Evolutionary conservation across 768 basidiomycete species (phyloP).

Genomic region (Sporobolomyces phaffii): DNA sequence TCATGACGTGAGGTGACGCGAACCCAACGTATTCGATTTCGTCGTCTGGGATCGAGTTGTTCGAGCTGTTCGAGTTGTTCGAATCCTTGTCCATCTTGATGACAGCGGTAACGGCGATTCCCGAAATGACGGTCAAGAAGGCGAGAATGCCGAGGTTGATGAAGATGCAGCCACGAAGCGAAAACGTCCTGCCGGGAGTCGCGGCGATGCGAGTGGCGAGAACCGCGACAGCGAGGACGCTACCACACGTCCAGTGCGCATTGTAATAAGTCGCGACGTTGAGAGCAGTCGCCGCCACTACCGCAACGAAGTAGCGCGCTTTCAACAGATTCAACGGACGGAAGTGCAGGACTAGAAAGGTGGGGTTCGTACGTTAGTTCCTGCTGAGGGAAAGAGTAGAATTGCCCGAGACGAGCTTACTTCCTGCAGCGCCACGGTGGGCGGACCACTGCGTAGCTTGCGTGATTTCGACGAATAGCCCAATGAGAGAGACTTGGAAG

Average conservation of each 20-base stretch:
- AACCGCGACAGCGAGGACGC: conserved; percentile 4
- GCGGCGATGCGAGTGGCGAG: not conserved
- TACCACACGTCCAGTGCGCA: not conserved
- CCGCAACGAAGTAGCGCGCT: not conserved
- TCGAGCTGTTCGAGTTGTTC: not conserved
- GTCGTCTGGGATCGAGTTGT: not conserved
- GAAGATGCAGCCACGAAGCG: conserved; percentile 9
- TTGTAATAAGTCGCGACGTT: conserved; percentile 20
- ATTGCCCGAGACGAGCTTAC: not conserved
- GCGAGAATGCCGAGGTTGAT: conserved; percentile 5
- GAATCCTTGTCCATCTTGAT: not conserved
- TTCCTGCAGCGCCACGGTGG: conserved; percentile 7
- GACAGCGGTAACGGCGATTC: not conserved
- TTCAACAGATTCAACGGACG: conserved; percentile 4
- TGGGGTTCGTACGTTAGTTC: no score
- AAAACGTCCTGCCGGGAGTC: not conserved
- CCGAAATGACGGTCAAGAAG: conserved; percentile 1
- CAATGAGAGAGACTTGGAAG: conserved; percentile 5
- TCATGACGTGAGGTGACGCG: conserved; percentile 6
- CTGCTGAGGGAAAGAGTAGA: no score
- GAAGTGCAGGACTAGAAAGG: conserved; percentile 29
- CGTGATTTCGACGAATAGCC: conserved; percentile 15
- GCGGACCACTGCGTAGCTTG: conserved; percentile 11
- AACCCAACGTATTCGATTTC: not conserved
- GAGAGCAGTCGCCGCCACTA: conserved; percentile 4